These are phyloP conservation scores for Pisolithus sp. DNA, from an alignment of 768 basidiomycete species.

Conservation along the genomic window DNA sequence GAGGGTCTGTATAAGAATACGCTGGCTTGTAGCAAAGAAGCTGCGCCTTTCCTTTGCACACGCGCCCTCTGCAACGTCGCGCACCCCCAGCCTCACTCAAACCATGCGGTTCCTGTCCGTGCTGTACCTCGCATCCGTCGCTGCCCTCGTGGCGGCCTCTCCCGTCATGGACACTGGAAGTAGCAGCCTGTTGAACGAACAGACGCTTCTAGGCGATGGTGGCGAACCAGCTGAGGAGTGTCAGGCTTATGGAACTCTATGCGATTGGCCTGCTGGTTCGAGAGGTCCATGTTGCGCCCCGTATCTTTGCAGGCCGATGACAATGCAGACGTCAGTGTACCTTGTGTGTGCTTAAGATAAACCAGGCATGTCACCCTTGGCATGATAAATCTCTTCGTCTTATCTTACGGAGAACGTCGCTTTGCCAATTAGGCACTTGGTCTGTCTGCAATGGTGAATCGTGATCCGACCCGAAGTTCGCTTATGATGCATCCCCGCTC, in stretches of 20 bases:
- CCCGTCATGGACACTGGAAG: background rate
- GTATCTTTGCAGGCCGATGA: conserved; percentile 9
- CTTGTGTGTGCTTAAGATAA: background rate
- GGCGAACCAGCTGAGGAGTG: background rate
- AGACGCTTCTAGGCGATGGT: background rate
- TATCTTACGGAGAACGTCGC: no score
- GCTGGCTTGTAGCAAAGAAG: no score
- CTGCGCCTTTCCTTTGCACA: no score
- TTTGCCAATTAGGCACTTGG: no score
- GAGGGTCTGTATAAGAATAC: no score
- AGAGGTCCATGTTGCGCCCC: conserved; percentile 11
- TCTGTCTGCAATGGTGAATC: no score
- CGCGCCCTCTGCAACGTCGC: no score
- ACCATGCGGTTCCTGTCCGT: background rate
- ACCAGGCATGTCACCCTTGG: background rate
- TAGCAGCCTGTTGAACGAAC: background rate
- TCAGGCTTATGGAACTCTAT: conserved; percentile 1
- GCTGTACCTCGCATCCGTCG: background rate
- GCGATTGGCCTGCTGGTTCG: conserved; percentile 14
- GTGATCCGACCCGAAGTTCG: no score
- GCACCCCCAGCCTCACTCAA: no score
- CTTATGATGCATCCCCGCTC: no score
- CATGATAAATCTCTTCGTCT: no score
- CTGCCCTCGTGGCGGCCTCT: background rate
- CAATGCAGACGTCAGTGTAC: background rate